These are phyloP conservation scores for Purshia tridentata DNA, from an alignment of 306 rosid species.

Conservation along the genomic window DNA sequence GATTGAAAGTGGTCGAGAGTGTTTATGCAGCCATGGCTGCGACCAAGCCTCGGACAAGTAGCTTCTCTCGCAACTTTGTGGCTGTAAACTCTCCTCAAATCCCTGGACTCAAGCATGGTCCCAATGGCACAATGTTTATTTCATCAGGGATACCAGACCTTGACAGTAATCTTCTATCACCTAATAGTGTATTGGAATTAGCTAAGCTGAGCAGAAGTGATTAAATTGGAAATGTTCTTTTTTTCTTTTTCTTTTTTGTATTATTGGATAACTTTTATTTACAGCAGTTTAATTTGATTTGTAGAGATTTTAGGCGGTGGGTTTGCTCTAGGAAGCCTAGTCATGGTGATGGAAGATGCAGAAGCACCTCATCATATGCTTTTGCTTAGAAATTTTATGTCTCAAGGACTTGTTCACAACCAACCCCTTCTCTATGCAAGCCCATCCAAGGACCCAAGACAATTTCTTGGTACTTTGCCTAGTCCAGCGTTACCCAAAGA, in stretches of 20 bases:
- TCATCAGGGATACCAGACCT: slow-evolving; percentile 84
- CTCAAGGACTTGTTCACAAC: slow-evolving; percentile 75
- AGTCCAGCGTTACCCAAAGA: slow-evolving; percentile 57
- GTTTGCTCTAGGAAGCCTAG: slow-evolving; percentile 78
- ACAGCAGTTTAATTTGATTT: slow-evolving; percentile 13
- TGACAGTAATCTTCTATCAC: slow-evolving; percentile 55
- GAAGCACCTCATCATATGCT: slow-evolving; percentile 99
- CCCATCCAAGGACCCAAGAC: slow-evolving; percentile 71
- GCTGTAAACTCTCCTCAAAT: slow-evolving; percentile 40
- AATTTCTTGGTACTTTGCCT: slow-evolving; percentile 90
- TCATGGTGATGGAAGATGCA: slow-evolving; percentile 88
- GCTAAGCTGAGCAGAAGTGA: neutral
- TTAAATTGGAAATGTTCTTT: neutral
- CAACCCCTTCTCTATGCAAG: slow-evolving; percentile 91
- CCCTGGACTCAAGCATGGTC: slow-evolving; percentile 72
- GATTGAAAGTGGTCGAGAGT: slow-evolving; percentile 25
- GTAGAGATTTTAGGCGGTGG: slow-evolving; percentile 90
- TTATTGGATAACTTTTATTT: slow-evolving; percentile 5
- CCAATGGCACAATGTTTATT: slow-evolving; percentile 66
- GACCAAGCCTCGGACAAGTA: slow-evolving; percentile 52
- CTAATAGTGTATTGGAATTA: slow-evolving; percentile 11
- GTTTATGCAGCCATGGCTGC: slow-evolving; percentile 50
- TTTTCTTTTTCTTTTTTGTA: neutral
- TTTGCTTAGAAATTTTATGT: slow-evolving; percentile 86
- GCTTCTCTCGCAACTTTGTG: slow-evolving; percentile 71